A percentile compares a stretch with the other conserved stretches of the same genome.
Conservation (phyloP, 129 eudicot genomes). For the Mikania micrantha region DNA sequence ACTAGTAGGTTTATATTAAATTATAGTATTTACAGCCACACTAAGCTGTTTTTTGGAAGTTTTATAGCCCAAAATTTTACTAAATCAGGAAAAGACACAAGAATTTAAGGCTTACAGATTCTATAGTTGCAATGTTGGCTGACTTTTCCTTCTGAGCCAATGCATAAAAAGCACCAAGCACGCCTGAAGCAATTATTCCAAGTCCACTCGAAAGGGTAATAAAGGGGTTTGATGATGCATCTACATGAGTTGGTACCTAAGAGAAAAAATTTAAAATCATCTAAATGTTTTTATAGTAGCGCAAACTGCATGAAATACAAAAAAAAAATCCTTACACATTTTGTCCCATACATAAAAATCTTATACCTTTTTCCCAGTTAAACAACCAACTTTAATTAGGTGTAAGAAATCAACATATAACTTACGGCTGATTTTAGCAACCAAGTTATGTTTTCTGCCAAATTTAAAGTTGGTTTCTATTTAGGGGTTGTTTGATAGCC, state of each 20-base stretch:
- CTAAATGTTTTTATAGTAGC: constrained; percentile 10
- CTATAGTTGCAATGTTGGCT: constrained; percentile 39
- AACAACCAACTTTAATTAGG: not conserved
- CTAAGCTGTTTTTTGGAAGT: not conserved
- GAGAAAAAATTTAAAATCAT: not conserved
- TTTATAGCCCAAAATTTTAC: not conserved
- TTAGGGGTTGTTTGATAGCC: too few relatives aligned
- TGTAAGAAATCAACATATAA: not conserved
- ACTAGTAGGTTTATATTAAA: not conserved
- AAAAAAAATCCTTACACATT: too few relatives aligned
- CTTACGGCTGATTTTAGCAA: not conserved
- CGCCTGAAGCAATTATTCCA: constrained; percentile 65
- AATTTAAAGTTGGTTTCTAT: not conserved
- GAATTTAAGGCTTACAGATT: constrained; percentile 60
- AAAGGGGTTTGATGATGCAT: constrained; percentile 51
- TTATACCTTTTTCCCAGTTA: not conserved
- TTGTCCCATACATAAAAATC: too few relatives aligned
- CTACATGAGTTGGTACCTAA: constrained; percentile 38
- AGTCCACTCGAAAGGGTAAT: constrained; percentile 64
- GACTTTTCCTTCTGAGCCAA: constrained; percentile 73
- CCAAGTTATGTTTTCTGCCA: not conserved
- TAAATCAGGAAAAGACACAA: not conserved
- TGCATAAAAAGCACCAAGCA: constrained; percentile 79
- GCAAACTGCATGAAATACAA: not conserved
- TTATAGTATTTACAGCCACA: not conserved